Evolutionary conservation across 441 rosid species (phyloP).

Genomic region (Gossypium trilobum): DNA sequence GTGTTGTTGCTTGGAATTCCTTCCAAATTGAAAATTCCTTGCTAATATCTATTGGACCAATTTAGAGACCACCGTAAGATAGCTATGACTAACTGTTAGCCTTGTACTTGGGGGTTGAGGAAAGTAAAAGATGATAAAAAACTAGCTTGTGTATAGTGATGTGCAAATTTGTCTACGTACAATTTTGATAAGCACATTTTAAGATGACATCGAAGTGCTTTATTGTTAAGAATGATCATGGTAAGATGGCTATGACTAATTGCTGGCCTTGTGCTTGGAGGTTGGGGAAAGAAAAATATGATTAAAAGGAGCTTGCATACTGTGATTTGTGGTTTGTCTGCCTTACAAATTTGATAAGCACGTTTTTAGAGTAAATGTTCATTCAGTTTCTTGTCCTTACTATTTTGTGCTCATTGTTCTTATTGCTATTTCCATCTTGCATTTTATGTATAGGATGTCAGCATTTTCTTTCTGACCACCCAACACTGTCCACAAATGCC

Average conservation of each 20-base stretch:
- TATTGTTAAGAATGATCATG: not conserved
- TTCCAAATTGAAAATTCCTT: not conserved
- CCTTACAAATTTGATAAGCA: not conserved
- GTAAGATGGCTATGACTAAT: not conserved
- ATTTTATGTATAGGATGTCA: not conserved
- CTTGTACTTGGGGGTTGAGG: not conserved
- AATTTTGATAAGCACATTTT: not conserved
- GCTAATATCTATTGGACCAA: not conserved
- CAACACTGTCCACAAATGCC: not conserved
- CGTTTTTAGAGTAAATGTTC: not conserved
- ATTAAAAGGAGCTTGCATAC: not conserved
- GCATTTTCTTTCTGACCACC: not conserved
- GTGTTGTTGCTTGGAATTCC: not conserved
- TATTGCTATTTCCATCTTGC: not conserved
- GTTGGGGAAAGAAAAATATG: not conserved
- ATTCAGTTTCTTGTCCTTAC: not conserved
- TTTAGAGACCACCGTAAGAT: not conserved
- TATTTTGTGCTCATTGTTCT: not conserved
- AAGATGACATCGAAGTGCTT: not conserved
- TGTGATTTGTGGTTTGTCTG: not conserved
- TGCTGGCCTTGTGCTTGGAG: not conserved
- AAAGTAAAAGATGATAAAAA: not conserved
- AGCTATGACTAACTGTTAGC: not conserved
- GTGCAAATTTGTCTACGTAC: not conserved
- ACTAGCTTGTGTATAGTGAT: not conserved